These are phyloP conservation scores for Sphagnurus paluster DNA, from an alignment of 1,284 basidiomycete genomes.

Conservation along the genomic window DNA sequence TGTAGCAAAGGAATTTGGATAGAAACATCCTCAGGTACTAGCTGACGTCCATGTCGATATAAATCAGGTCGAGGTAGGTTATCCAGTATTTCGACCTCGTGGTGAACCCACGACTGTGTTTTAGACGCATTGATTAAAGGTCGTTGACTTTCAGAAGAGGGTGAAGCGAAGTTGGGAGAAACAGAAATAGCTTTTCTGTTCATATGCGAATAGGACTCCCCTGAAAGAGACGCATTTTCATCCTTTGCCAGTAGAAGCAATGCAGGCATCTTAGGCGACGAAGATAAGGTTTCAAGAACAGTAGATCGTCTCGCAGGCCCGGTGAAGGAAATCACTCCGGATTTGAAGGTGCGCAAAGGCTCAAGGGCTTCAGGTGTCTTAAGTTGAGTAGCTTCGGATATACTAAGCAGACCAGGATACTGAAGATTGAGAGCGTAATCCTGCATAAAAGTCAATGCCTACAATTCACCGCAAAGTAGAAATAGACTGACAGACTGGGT, in stretches of 20 bases:
- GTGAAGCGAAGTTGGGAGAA: no score
- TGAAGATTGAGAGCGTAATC: neutral
- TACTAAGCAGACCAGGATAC: neutral
- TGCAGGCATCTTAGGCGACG: neutral
- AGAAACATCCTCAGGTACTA: constrained; percentile 1
- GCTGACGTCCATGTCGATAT: neutral
- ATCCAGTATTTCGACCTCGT: neutral
- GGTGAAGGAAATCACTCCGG: constrained; percentile 8
- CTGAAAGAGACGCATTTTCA: neutral
- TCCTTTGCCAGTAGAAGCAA: neutral
- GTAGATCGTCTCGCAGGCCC: neutral
- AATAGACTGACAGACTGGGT: constrained; percentile 4
- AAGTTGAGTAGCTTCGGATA: neutral
- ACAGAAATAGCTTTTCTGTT: no score
- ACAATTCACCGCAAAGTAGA: neutral
- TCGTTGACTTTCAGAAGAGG: no score
- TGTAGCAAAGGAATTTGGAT: constrained; percentile 11
- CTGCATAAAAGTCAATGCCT: neutral
- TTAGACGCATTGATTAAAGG: neutral
- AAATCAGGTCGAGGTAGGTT: neutral
- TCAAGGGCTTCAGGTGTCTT: neutral
- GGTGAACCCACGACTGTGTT: neutral
- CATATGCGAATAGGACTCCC: no score
- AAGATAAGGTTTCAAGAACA: neutral
- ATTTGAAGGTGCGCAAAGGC: constrained; percentile 7